Conservation (phyloP, 1,284 basidiomycete species). For the Trichosporon asahii region DNA sequence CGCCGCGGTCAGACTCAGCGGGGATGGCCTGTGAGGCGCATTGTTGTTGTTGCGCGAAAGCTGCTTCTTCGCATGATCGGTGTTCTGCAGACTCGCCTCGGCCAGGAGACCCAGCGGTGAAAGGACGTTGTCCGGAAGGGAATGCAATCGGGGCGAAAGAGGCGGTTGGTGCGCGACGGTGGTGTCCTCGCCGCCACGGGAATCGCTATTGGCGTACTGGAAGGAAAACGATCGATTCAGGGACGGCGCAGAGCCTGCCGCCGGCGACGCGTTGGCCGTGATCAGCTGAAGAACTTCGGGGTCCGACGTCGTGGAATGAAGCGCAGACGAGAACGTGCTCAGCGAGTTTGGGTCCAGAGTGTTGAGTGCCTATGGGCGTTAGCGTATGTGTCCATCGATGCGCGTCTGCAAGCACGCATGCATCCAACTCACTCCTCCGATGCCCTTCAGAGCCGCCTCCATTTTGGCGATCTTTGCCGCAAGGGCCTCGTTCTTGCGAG, state of each 20-base stretch:
- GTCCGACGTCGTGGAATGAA: conserved; percentile 38
- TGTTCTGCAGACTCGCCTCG: conserved; percentile 84
- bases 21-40: conserved; percentile 33
- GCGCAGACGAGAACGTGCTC: conserved; percentile 48
- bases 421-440: conserved; percentile 36
- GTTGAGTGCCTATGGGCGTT: conserved; percentile 55
- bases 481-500: conserved; percentile 78
- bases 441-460: conserved; percentile 76
- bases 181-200: conserved; percentile 17
- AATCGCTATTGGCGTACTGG: conserved; percentile 5
- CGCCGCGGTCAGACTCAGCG: conserved; percentile 29
- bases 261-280: conserved; percentile 61
- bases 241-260: conserved; percentile 32
- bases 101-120: conserved; percentile 87
- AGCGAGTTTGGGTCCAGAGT: conserved; percentile 65
- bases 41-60: conserved; percentile 24
- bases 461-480: conserved; percentile 85
- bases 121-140: conserved; percentile 81
- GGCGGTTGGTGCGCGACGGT: conserved; percentile 38
- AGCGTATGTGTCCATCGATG: background rate
- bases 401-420: background rate
- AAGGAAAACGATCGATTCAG: conserved; percentile 24
- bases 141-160: conserved; percentile 73
- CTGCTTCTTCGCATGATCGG: conserved; percentile 50
- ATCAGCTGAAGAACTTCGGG: conserved; percentile 74